Evolutionary conservation across 2,329 filamentous ascomycete genomes (phyloP), one percentile per base, ranked within the genome.

Genomic region (Gnomoniopsis sp.): DNA sequence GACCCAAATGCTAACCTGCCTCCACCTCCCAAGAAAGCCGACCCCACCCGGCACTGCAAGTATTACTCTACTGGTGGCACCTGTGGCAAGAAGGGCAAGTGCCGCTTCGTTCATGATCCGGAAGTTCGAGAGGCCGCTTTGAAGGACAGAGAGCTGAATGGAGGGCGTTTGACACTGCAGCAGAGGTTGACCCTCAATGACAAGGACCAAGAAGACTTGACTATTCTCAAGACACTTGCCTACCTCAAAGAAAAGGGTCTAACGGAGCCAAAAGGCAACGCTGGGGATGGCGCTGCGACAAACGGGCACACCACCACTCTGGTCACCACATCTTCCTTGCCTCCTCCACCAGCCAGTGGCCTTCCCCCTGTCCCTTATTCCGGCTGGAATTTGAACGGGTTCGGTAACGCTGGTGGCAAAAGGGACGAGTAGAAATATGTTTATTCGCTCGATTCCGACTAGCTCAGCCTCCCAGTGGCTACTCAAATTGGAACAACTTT

Each of bases 11-110:
- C 65, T 55, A 67, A 65, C 53, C 65, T 70, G 12, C 70, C 81
- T 57, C 74, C 81, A 64, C 73, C 81, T 64, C 71, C 80, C 62
- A 78, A 82, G 71, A 79, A 81, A 68, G 84, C 85, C 52, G 85
- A 88, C 66, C 79, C 86, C 46, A 79, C 82, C 53, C 84, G 82
- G 63, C 85, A 88, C 67, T 88, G 86, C 82, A 88, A 88, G 73
- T 88, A 88, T 71, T 88, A 83, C 69, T 86, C 85, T 43, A 88
- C 85, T 54, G 86, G 86, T 64, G 86, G 86, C 61, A 86, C 79
- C 59, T 88, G 86, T 73, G 86, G 85, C 54, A 88, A 88, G 79
- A 87, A 87, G 81, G 84, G 84, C 84, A 88, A 88, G 84, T 88
- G 86, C 77, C 86, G 86, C 74, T 88, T 88, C 74, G 84, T 87